Evolutionary conservation across 177 flowering plant species (phyloP).

Genomic region (Vitis hybrid): DNA sequence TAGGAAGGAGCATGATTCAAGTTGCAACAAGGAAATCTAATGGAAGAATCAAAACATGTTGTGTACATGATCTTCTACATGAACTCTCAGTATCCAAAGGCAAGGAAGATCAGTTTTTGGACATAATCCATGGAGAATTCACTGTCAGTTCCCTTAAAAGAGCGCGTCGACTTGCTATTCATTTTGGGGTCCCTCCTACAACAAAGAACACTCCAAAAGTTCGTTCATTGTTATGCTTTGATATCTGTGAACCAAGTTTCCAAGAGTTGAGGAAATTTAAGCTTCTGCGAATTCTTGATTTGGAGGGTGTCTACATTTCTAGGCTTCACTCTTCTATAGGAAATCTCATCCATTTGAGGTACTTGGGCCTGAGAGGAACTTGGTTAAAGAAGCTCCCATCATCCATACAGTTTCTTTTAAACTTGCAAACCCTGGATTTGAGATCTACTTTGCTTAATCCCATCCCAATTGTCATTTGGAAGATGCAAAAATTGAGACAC

Average conservation of each 20-base stretch:
- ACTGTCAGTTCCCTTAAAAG: neutral
- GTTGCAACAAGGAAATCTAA: neutral
- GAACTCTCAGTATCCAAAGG: conserved; percentile 3
- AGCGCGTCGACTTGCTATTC: neutral
- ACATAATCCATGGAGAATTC: neutral
- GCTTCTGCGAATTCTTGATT: conserved; percentile 2
- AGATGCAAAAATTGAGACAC: conserved; percentile 2
- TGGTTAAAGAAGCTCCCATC: neutral
- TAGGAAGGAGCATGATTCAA: conserved; percentile 5
- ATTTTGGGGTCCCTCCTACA: neutral
- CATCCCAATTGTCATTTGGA: neutral
- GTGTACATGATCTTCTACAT: conserved; percentile 4
- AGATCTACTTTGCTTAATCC: neutral
- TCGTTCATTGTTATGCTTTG: neutral
- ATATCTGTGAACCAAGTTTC: neutral
- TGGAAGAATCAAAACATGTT: neutral
- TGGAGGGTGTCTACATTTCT: conserved; percentile 1
- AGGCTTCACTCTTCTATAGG: neutral
- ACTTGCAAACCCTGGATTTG: conserved; percentile 4
- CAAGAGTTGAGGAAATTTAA: neutral
- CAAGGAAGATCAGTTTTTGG: conserved; percentile 1
- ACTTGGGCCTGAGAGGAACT: conserved; percentile 8
- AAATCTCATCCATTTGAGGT: conserved; percentile 7
- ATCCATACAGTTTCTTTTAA: neutral
- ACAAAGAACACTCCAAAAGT: neutral